Conservation (phyloP, 345 rosid genomes). For the Pseudoturritis turrita region DNA sequence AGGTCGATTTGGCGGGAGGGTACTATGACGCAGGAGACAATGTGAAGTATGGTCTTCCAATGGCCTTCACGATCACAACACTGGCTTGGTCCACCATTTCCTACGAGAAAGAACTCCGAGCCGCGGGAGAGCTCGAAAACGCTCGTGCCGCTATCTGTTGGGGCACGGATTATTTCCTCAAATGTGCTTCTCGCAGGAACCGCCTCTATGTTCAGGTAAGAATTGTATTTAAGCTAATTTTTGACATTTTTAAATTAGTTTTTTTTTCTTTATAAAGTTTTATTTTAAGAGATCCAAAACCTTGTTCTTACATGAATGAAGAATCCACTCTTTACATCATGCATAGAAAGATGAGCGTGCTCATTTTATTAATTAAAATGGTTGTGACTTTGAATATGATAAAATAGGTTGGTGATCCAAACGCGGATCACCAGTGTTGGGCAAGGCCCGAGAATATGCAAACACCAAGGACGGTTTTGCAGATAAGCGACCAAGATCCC, state of each 20-base stretch:
- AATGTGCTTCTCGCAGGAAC: constrained; percentile 43
- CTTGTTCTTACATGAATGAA: neutral
- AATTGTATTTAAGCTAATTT: neutral
- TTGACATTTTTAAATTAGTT: neutral
- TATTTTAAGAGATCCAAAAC: neutral
- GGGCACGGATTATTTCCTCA: constrained; percentile 94
- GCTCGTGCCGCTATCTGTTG: constrained; percentile 58
- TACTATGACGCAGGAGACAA: constrained; percentile 95
- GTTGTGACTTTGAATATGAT: constrained; percentile 4
- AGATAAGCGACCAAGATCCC: constrained; percentile 44
- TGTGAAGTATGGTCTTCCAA: constrained; percentile 79
- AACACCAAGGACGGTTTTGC: constrained; percentile 63
- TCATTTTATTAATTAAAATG: neutral
- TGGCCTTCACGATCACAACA: constrained; percentile 90
- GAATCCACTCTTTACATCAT: neutral
- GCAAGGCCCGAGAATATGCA: constrained; percentile 72
- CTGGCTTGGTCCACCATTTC: constrained; percentile 64
- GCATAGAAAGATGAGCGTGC: neutral
- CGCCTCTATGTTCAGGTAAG: constrained; percentile 68
- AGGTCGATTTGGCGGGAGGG: constrained; percentile 84
- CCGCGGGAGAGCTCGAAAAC: constrained; percentile 48
- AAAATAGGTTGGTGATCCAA: constrained; percentile 70
- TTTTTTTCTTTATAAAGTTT: neutral
- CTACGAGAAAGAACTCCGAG: constrained; percentile 45
- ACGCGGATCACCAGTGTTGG: constrained; percentile 79